phyloP scores from a whole-genome alignment of 2,329 filamentous ascomycete species.

The Xylariaceae sp. region DNA sequence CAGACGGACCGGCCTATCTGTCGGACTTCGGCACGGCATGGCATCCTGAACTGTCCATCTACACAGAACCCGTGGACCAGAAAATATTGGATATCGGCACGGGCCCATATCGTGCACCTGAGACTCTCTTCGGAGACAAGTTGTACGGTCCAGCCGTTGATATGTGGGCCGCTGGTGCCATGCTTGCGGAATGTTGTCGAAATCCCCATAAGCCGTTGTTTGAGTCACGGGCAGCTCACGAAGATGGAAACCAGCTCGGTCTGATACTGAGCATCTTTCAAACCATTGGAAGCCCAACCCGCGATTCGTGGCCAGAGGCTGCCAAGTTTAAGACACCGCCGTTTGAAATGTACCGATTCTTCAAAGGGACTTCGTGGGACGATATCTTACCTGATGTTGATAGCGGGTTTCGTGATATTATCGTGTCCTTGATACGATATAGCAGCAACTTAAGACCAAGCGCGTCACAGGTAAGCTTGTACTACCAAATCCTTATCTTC shows the following conservation, averaged over 20 bases:
- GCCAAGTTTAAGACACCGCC: slow-evolving; percentile 65
- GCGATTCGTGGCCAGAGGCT: slow-evolving; percentile 80
- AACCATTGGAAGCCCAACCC: slow-evolving; percentile 80
- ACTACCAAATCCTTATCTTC: background rate
- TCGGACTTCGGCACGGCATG: slow-evolving; percentile 93
- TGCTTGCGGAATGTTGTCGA: slow-evolving; percentile 71
- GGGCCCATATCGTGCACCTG: slow-evolving; percentile 84
- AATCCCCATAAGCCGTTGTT: slow-evolving; percentile 64
- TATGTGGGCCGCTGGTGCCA: slow-evolving; percentile 83
- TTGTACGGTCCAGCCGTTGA: slow-evolving; percentile 71
- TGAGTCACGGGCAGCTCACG: slow-evolving; percentile 65
- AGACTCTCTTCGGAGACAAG: slow-evolving; percentile 80
- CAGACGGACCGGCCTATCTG: slow-evolving; percentile 69
- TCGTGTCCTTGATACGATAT: slow-evolving; percentile 66
- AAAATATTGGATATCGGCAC: slow-evolving; percentile 95
- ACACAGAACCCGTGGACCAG: slow-evolving; percentile 57
- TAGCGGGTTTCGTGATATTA: slow-evolving; percentile 58
- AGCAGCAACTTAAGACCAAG: slow-evolving; percentile 64
- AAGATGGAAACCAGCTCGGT: slow-evolving; percentile 86
- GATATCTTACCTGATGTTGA: slow-evolving; percentile 62
- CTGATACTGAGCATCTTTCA: slow-evolving; percentile 91
- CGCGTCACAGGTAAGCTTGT: slow-evolving; percentile 52
- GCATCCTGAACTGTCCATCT: slow-evolving; percentile 57
- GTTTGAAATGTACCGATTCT: slow-evolving; percentile 84
- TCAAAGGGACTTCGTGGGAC: slow-evolving; percentile 64